Conservation (phyloP, 176 grass and related monocot genomes). For the Echinochloa phyllopogon region DNA sequence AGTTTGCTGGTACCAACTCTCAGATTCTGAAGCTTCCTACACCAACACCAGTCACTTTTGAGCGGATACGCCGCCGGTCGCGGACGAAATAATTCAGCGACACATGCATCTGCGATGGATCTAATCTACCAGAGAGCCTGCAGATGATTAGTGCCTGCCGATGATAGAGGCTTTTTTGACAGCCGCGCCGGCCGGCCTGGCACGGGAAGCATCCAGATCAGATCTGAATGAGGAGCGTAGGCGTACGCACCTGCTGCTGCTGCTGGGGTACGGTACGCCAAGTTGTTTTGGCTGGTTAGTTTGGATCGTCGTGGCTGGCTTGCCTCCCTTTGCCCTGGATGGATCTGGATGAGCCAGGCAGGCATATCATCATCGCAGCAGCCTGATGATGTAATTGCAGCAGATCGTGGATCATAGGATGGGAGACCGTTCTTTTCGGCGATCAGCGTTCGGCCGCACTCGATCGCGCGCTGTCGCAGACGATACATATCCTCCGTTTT, state of each 20-base stretch:
- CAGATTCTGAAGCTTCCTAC: no score
- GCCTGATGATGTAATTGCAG: no score
- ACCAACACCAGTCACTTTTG: neutral
- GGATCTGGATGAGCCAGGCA: no score
- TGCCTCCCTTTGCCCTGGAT: no score
- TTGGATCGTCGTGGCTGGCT: neutral
- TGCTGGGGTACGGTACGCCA: neutral
- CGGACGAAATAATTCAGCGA: neutral
- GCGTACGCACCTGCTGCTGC: neutral
- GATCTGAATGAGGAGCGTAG: no score
- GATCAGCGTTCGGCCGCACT: no score
- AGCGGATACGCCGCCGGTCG: neutral
- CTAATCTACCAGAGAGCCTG: neutral
- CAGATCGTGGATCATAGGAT: no score
- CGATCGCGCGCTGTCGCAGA: no score
- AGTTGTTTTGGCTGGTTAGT: neutral
- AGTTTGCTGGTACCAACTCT: no score
- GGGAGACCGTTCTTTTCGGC: no score
- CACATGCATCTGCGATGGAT: slow-evolving; percentile 5
- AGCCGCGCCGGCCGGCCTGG: neutral
- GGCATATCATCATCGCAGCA: no score
- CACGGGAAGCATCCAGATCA: slow-evolving; percentile 3
- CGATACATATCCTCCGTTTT: no score
- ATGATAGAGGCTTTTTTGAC: slow-evolving; percentile 9
- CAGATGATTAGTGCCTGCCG: neutral